A percentile compares a stretch with the other conserved stretches of the same genome.
Evolutionary conservation across 108 stramenopile genomes (phyloP).

Genomic region (Cyclotella sp.): DNA sequence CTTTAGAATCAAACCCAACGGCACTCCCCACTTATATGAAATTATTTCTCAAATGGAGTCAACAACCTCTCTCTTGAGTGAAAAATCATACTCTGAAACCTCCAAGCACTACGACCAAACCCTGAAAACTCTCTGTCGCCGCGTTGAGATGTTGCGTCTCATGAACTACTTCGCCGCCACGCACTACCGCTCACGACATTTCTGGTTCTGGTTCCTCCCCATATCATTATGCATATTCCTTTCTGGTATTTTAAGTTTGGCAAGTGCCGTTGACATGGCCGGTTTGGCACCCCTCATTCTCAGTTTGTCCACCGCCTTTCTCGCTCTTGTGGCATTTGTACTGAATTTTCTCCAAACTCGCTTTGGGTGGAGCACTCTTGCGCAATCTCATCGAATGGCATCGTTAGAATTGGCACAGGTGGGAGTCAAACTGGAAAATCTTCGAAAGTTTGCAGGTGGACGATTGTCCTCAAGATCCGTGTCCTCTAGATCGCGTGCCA

Average conservation of each 20-base stretch:
- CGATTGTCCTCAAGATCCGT: conserved; percentile 19
- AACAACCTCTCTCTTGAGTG: too few relatives aligned
- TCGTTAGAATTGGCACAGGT: conserved; percentile 35
- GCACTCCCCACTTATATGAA: too few relatives aligned
- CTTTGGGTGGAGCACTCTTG: conserved; percentile 37
- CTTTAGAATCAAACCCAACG: too few relatives aligned
- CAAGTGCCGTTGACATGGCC: conserved; percentile 24
- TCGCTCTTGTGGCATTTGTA: conserved; percentile 25
- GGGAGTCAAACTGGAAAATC: conserved; percentile 25
- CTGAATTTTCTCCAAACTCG: conserved; percentile 34
- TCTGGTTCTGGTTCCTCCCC: conserved; percentile 47
- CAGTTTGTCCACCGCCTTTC: conserved; percentile 17
- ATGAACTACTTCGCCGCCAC: conserved; percentile 30
- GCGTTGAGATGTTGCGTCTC: conserved; percentile 36
- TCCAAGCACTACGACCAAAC: conserved; percentile 32
- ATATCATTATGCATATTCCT: conserved; percentile 36
- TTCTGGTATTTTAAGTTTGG: conserved; percentile 27
- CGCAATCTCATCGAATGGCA: conserved; percentile 26
- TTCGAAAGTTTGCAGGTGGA: conserved; percentile 23
- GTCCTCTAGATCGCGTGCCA: conserved; percentile 26
- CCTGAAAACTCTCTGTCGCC: conserved; percentile 26
- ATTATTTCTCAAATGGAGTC: too few relatives aligned
- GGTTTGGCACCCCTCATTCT: conserved; percentile 12
- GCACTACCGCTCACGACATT: conserved; percentile 47
- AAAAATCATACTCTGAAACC: conserved; percentile 8